A percentile compares a stretch with the other conserved stretches of the same genome.
These are phyloP conservation scores for Monoraphidium neglectum DNA, from an alignment of 139 green algal species.

Conservation along the genomic window DNA sequence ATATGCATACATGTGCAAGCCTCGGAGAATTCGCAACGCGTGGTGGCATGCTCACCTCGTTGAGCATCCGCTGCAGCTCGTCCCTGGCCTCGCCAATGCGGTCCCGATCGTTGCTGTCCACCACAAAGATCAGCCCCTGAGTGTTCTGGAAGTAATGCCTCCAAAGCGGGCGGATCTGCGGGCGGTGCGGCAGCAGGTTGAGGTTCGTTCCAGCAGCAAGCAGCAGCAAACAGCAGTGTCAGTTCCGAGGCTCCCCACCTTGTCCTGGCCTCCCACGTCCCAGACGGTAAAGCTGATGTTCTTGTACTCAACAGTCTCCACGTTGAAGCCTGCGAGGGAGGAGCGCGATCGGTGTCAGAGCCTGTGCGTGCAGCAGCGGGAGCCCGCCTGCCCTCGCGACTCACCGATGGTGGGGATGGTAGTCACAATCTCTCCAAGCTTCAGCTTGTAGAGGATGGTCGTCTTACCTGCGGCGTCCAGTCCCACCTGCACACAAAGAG, in stretches of 20 bases:
- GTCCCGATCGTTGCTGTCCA: slow-evolving; percentile 97
- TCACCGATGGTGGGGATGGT: slow-evolving; percentile 98
- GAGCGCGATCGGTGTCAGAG: background rate
- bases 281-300: slow-evolving; percentile 98
- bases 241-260: slow-evolving; percentile 63
- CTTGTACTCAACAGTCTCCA: slow-evolving; percentile 98
- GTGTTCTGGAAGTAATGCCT: slow-evolving; percentile 99
- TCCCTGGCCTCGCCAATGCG: slow-evolving; percentile 95
- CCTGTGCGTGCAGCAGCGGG: background rate
- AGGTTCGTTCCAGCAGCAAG: too few species aligned
- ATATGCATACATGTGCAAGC: background rate
- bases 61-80: slow-evolving; percentile 99
- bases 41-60: slow-evolving; percentile 73
- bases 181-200: background rate
- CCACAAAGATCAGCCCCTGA: slow-evolving; percentile 98
- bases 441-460: slow-evolving; percentile 99
- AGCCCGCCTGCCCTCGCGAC: slow-evolving; percentile 2
- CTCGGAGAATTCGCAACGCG: slow-evolving; percentile 19
- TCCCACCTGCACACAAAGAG: slow-evolving; percentile 72
- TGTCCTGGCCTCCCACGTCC: slow-evolving; percentile 96
- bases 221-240: background rate
- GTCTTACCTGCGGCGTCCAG: slow-evolving; percentile 99
- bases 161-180: slow-evolving; percentile 62
- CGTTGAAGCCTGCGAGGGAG: slow-evolving; percentile 89
- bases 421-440: slow-evolving; percentile 98